These are phyloP conservation scores for Saccharomycopsis oosterbeekiorum DNA, from an alignment of 805 yeast species.

Conservation along the genomic window DNA sequence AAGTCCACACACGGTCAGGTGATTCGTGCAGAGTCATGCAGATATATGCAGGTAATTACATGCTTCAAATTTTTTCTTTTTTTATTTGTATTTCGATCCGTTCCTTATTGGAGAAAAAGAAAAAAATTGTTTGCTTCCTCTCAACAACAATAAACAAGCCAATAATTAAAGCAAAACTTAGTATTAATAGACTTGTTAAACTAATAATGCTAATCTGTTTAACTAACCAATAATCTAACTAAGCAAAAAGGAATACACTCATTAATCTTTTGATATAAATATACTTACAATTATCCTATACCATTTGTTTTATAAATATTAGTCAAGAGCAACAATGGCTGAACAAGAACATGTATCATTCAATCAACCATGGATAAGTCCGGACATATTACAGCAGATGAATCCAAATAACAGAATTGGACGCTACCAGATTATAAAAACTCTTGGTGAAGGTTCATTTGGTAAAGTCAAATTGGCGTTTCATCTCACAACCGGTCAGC, in stretches of 20 bases:
- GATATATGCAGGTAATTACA: not conserved
- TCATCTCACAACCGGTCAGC: constrained; percentile 83
- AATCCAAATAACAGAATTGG: constrained; percentile 47
- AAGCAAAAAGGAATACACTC: too few species aligned
- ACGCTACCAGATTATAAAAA: constrained; percentile 84
- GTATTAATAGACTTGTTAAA: too few species aligned
- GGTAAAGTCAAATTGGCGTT: constrained; percentile 92
- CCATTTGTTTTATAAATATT: too few species aligned
- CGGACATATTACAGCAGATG: constrained; percentile 15
- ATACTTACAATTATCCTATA: too few species aligned
- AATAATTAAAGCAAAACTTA: too few species aligned
- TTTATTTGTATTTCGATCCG: not conserved
- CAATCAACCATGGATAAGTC: constrained; percentile 18
- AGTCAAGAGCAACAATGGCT: not conserved
- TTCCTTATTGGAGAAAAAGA: too few species aligned
- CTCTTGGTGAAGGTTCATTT: constrained; percentile 92
- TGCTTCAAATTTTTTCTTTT: not conserved
- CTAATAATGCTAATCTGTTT: too few species aligned
- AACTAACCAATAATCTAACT: too few species aligned
- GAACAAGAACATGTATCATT: constrained; percentile 7
- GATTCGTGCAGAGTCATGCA: not conserved
- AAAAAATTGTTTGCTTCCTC: too few species aligned
- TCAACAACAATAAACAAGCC: too few species aligned
- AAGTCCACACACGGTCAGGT: not conserved
- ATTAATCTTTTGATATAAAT: too few species aligned